Evolutionary conservation across 176 grass and related monocot species (phyloP).

Genomic region (Triticum aestivum): DNA sequence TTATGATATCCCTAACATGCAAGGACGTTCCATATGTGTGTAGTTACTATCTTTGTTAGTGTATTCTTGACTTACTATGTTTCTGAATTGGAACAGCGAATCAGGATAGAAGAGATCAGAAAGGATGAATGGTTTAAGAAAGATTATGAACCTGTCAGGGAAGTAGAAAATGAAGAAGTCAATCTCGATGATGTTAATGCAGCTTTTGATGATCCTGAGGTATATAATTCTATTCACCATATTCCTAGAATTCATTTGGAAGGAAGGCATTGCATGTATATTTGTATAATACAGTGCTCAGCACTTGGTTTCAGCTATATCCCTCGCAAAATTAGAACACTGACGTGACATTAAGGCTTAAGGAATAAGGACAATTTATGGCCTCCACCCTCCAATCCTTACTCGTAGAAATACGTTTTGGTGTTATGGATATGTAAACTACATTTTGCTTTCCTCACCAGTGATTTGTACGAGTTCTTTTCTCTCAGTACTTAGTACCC

Average conservation of each 20-base stretch:
- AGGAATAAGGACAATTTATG: background rate
- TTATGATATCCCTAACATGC: background rate
- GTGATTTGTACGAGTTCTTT: conserved; percentile 5
- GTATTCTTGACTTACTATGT: conserved; percentile 29
- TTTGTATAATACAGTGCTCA: conserved; percentile 6
- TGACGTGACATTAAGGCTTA: background rate
- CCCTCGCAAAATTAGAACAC: background rate
- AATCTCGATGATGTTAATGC: conserved; percentile 91
- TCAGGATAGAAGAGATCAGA: conserved; percentile 94
- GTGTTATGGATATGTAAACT: conserved; percentile 7
- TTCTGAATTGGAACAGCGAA: conserved; percentile 59
- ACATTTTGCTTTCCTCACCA: background rate
- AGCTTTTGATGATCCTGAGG: conserved; percentile 85
- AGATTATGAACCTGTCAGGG: conserved; percentile 72
- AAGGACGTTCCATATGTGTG: background rate
- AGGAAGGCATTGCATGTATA: background rate
- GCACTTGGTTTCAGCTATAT: conserved; percentile 16
- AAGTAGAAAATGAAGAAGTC: conserved; percentile 81
- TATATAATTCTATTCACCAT: conserved; percentile 26
- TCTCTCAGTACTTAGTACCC: background rate
- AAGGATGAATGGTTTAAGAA: conserved; percentile 92
- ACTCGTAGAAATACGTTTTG: background rate
- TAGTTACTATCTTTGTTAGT: conserved; percentile 12
- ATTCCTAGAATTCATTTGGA: conserved; percentile 11
- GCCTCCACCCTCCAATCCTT: background rate